Conservation (phyloP, 2,329 filamentous ascomycete species). For the Alternaria ethzedia region DNA sequence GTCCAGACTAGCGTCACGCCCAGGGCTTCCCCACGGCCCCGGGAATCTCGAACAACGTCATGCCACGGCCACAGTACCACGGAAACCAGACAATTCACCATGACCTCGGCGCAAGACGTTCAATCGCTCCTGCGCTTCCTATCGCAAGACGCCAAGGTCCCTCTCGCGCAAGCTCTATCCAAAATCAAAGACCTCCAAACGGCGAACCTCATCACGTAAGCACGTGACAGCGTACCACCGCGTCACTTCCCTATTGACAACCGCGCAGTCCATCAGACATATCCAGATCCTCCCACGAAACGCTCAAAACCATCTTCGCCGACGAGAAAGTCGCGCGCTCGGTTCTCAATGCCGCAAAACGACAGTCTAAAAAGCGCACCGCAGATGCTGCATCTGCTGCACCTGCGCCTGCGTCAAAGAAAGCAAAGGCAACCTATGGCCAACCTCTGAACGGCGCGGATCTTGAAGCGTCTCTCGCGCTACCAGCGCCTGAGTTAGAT, state of each 20-base stretch:
- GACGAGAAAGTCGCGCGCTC: conserved; percentile 65
- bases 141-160: conserved; percentile 63
- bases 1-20: conserved; percentile 18
- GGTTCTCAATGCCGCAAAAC: conserved; percentile 63
- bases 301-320: conserved; percentile 52
- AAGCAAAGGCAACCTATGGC: conserved; percentile 37
- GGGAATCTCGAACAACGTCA: conserved; percentile 3
- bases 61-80: not conserved
- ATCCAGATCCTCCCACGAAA: conserved; percentile 55
- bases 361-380: conserved; percentile 62
- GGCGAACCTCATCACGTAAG: conserved; percentile 60
- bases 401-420: conserved; percentile 40
- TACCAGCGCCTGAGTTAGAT: conserved; percentile 62
- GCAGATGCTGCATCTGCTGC: conserved; percentile 37
- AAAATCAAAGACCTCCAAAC: conserved; percentile 63
- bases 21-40: not conserved
- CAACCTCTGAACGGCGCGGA: conserved; percentile 57
- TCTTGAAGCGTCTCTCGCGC: conserved; percentile 66
- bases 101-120: conserved; percentile 48
- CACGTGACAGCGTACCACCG: conserved; percentile 32
- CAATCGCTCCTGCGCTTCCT: conserved; percentile 63
- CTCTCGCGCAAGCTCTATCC: conserved; percentile 60
- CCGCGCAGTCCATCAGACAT: conserved; percentile 53
- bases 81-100: conserved; percentile 11
- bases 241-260: conserved; percentile 15